Conservation (phyloP, 805 yeast species). For the Blastobotrys chiropterorum region DNA sequence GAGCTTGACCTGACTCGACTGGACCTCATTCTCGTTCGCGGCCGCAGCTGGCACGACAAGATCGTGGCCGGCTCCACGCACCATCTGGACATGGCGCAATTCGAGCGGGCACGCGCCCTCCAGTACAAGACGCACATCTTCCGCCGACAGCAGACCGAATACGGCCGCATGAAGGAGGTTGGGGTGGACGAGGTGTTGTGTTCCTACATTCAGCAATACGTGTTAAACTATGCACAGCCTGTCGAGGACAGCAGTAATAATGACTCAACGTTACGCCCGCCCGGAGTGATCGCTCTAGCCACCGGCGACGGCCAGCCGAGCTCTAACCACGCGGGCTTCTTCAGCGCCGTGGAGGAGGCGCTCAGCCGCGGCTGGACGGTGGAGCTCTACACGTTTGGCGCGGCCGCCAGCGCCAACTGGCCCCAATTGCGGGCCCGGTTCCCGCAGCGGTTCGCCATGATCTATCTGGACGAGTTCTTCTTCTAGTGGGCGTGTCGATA, state of each 20-base stretch:
- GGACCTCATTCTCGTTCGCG: constrained; percentile 8
- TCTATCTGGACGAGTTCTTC: constrained; percentile 10
- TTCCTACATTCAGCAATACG: background rate
- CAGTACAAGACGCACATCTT: background rate
- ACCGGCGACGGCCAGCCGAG: constrained; percentile 15
- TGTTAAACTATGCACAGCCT: background rate
- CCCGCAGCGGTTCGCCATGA: constrained; percentile 5
- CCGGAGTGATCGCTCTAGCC: constrained; percentile 9
- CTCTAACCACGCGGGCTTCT: constrained; percentile 6
- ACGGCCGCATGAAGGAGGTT: constrained; percentile 5
- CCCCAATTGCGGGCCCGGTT: background rate
- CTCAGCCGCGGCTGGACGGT: constrained; percentile 13
- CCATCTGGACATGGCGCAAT: background rate
- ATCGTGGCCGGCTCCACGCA: constrained; percentile 4
- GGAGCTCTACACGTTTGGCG: constrained; percentile 12
- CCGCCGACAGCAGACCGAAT: background rate
- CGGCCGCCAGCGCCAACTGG: constrained; percentile 9
- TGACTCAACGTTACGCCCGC: background rate
- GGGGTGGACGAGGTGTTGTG: constrained; percentile 14
- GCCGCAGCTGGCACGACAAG: constrained; percentile 3
- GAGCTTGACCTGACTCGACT: constrained; percentile 5
- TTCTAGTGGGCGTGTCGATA: background rate
- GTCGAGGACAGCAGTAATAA: background rate
- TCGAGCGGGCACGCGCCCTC: background rate
- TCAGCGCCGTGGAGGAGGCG: constrained; percentile 5